A percentile compares a stretch with the other conserved stretches of the same genome.
Evolutionary conservation across 1,284 basidiomycete genomes (phyloP).

Genomic region (Rhodotorula sp.): DNA sequence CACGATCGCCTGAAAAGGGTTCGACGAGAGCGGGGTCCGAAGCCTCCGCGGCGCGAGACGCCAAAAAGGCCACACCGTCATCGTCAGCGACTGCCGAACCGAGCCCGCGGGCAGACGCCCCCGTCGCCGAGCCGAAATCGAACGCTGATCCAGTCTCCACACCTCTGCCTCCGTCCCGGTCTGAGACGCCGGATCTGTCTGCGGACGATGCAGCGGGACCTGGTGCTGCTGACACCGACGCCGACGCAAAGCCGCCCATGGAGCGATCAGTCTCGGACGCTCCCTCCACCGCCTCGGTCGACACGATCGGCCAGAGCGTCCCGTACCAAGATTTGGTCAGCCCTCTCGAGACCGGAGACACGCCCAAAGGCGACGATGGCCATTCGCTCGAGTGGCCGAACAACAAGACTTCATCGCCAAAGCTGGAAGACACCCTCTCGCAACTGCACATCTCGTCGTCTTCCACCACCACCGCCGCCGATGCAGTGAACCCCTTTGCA

Average conservation of each 20-base stretch:
- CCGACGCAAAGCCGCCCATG: not conserved
- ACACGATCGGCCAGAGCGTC: not conserved
- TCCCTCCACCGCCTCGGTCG: conserved; percentile 13
- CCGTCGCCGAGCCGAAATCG: not conserved
- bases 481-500: not conserved
- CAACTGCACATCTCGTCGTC: conserved; percentile 1
- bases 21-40: not conserved
- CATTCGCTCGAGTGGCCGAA: conserved; percentile 14
- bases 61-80: not conserved
- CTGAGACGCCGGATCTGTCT: not conserved
- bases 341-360: conserved; percentile 31
- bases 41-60: not conserved
- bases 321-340: conserved; percentile 35
- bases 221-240: not conserved
- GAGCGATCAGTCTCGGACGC: conserved; percentile 20
- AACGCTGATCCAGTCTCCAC: not conserved
- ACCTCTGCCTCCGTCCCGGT: conserved; percentile 23
- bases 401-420: conserved; percentile 12
- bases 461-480: not conserved
- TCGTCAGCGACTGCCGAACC: not conserved
- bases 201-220: not conserved
- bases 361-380: not conserved
- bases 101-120: not conserved
- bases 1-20: not conserved
- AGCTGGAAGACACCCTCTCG: conserved; percentile 16